Evolutionary conservation across 768 basidiomycete genomes (phyloP).

Genomic region (Tubosaeta brunneosetosa): DNA sequence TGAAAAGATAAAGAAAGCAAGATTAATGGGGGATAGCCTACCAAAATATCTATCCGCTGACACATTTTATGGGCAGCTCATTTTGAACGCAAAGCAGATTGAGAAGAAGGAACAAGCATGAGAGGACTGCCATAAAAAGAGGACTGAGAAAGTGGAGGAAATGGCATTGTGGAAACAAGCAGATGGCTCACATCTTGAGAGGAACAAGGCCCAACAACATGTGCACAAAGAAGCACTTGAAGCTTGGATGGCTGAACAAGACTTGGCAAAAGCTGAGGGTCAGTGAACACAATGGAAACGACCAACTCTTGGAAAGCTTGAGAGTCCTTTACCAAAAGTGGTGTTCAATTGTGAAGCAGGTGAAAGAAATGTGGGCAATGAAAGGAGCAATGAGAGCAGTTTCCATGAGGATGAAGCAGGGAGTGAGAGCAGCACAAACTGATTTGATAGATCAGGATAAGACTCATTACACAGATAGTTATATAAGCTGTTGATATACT

Average conservation of each 20-base stretch:
- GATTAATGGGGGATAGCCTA: slow-evolving; percentile 17
- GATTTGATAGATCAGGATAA: no score
- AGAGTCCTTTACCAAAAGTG: neutral
- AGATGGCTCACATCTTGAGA: slow-evolving; percentile 9
- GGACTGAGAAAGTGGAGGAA: neutral
- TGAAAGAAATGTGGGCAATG: no score
- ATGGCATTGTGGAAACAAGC: slow-evolving; percentile 17
- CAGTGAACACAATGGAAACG: slow-evolving; percentile 18
- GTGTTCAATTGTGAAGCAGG: no score
- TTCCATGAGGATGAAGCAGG: no score
- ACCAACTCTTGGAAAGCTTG: neutral
- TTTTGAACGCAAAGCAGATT: slow-evolving; percentile 1
- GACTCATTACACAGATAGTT: no score
- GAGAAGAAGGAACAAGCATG: no score
- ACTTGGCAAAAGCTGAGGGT: slow-evolving; percentile 16
- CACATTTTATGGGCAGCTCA: slow-evolving; percentile 13
- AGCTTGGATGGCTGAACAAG: slow-evolving; percentile 17
- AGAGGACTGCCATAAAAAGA: no score
- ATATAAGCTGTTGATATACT: no score
- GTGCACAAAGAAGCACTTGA: slow-evolving; percentile 6
- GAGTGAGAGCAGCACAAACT: no score
- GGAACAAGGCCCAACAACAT: slow-evolving; percentile 11
- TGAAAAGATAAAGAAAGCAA: slow-evolving; percentile 6
- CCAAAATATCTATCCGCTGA: slow-evolving; percentile 20
- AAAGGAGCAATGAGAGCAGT: no score